Percentiles rank a stretch among this genome's conserved stretches.
Conservation (phyloP, 768 basidiomycete genomes). For the Mycena galopus region DNA sequence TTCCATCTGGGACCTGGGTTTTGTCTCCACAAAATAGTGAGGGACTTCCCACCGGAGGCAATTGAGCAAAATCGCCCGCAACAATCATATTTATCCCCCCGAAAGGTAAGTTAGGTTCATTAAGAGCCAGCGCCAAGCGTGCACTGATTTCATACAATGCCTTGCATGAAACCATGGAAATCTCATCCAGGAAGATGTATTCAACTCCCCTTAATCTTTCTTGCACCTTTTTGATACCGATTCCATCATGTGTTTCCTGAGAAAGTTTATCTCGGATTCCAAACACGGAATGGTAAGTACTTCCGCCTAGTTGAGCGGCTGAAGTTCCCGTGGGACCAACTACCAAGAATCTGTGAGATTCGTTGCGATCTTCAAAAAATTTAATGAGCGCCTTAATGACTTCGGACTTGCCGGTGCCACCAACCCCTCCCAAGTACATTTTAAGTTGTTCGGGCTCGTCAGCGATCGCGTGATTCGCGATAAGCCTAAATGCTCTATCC, state of each 20-base stretch:
- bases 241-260: neutral
- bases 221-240: slow-evolving; percentile 24
- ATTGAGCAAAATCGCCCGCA: slow-evolving; percentile 53
- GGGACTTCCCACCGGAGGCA: slow-evolving; percentile 41
- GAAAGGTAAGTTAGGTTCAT: slow-evolving; percentile 32
- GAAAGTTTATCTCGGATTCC: slow-evolving; percentile 23
- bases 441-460: no score
- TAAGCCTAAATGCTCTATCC: no score
- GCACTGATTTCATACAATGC: no score
- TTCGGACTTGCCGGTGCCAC: no score
- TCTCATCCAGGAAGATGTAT: no score
- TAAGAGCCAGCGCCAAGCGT: slow-evolving; percentile 26
- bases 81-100: slow-evolving; percentile 49
- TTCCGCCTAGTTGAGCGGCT: slow-evolving; percentile 41
- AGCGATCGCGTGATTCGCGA: no score
- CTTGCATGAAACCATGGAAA: no score
- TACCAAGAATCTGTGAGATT: slow-evolving; percentile 24
- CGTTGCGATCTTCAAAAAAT: no score
- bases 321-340: slow-evolving; percentile 44
- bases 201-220: slow-evolving; percentile 39
- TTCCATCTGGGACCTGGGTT: slow-evolving; percentile 12
- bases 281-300: slow-evolving; percentile 42
- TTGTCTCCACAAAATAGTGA: neutral
- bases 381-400: no score
- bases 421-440: no score